Base-by-base conservation (phyloP, 176 grass and related monocot genomes). In the Aegilops longissima region DNA sequence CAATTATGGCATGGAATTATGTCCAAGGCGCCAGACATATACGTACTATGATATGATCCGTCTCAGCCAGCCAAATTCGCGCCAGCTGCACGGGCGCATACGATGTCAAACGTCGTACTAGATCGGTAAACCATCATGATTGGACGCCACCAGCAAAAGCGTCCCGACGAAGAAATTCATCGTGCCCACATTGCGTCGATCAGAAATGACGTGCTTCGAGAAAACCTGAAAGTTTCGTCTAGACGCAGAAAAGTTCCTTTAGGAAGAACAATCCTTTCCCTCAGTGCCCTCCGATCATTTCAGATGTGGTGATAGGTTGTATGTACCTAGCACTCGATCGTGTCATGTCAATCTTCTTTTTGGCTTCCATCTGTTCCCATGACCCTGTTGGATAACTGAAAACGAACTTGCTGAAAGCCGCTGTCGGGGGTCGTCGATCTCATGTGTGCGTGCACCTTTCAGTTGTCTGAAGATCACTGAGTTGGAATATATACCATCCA, bases 1-100 rank as follows among this genome's bases (percentile, higher is more conserved):
- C 69, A 62, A 83, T 73, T 61, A 72, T 42, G 25, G 68, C n/a
- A 61, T 29, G 54, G 40, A 47, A 74, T 74, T 80, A 67, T 61
- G 49, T 51, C 81, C 10, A 72, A 72, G n/a, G 21, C 49, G 13
- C 7, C 33, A 40, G 12, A 7, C 40, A 65, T 59, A 25, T 30
- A 66, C 47, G 30, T 44, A 44, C 9, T 39, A 42, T 42, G 40
- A 42, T 11, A 42, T 80, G 75, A 78, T 58, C 75, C 77, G 39
- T 79, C 77, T 24, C 33, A 56, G 6, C 56, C 33, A 56, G 6
- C 56, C 33, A 7, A 79, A 16, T 17, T 61, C 56, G n/a, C 3
- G 31, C 33, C 54, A 61, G 31, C 51, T 78, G 18, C 51, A 61
- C 52, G 52, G 11, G 76, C 21, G 2, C 12, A 5, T 4, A 74